These are phyloP conservation scores for Volvariella volvacea DNA, from an alignment of 1,284 basidiomycete species.

Conservation along the genomic window DNA sequence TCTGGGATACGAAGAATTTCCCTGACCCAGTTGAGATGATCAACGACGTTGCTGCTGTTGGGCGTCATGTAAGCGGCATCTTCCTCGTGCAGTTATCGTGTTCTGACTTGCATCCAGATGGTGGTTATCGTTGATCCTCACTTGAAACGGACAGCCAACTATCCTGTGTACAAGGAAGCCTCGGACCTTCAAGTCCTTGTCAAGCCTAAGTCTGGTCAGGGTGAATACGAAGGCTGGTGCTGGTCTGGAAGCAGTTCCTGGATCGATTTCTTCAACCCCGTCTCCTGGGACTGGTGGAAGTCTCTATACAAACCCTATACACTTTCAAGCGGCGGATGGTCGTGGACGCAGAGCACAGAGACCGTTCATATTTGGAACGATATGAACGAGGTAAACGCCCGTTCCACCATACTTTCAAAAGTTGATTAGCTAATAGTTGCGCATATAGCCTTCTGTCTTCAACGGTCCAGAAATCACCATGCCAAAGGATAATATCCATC, in stretches of 20 bases:
- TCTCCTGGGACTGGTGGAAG: slow-evolving; percentile 89
- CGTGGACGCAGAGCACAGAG: slow-evolving; percentile 73
- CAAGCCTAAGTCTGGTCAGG: slow-evolving; percentile 71
- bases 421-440: slow-evolving; percentile 4
- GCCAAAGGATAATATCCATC: slow-evolving; percentile 89
- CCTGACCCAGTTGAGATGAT: slow-evolving; percentile 94
- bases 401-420: slow-evolving; percentile 5
- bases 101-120: slow-evolving; percentile 50
- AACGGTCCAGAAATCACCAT: slow-evolving; percentile 98
- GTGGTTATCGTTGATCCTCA: slow-evolving; percentile 98
- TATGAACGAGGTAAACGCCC: slow-evolving; percentile 97
- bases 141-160: slow-evolving; percentile 77
- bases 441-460: slow-evolving; percentile 83
- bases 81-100: not conserved
- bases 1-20: slow-evolving; percentile 92
- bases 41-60: slow-evolving; percentile 78
- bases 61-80: slow-evolving; percentile 64
- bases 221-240: slow-evolving; percentile 97
- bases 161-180: slow-evolving; percentile 85
- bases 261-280: slow-evolving; percentile 96
- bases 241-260: slow-evolving; percentile 95
- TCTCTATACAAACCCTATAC: slow-evolving; percentile 65
- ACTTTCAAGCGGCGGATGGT: slow-evolving; percentile 43
- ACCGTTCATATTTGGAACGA: slow-evolving; percentile 96
- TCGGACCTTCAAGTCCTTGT: slow-evolving; percentile 78